Percentiles rank a stretch among this genome's conserved stretches.
Evolutionary conservation across 176 grass and related monocot genomes (phyloP).

Genomic region (Rhynchospora pubera): DNA sequence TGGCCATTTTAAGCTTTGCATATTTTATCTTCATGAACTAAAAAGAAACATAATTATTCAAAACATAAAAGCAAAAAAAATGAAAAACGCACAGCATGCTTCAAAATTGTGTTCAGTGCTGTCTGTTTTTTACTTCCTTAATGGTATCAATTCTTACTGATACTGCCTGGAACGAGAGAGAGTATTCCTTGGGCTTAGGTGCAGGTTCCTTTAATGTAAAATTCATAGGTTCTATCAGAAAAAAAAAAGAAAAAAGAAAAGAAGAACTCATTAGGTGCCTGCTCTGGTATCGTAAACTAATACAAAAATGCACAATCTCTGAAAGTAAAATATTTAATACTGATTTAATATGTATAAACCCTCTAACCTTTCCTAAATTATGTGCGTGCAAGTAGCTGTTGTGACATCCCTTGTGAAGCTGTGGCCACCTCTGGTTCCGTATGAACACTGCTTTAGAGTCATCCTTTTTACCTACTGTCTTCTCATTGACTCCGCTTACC

Average conservation of each 20-base stretch:
- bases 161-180: neutral
- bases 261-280: neutral
- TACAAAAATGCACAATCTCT: neutral
- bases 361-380: neutral
- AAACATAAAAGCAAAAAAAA: neutral
- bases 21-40: neutral
- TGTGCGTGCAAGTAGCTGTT: slow-evolving; percentile 19
- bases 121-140: neutral
- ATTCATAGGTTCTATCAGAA: neutral
- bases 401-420: slow-evolving; percentile 54
- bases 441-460: slow-evolving; percentile 47
- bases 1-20: neutral
- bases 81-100: neutral
- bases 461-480: slow-evolving; percentile 60
- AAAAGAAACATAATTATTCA: neutral
- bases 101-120: neutral
- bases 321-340: neutral
- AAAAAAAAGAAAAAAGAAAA: neutral
- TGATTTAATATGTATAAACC: neutral
- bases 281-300: neutral
- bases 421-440: slow-evolving; percentile 32
- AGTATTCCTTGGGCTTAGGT: neutral
- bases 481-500: slow-evolving; percentile 38
- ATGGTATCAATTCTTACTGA: neutral
- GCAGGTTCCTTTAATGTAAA: neutral